Percentiles rank a stretch among this genome's conserved stretches.
These are phyloP conservation scores for Malassezia japonica DNA, from an alignment of 1,284 basidiomycete genomes.

Conservation along the genomic window DNA sequence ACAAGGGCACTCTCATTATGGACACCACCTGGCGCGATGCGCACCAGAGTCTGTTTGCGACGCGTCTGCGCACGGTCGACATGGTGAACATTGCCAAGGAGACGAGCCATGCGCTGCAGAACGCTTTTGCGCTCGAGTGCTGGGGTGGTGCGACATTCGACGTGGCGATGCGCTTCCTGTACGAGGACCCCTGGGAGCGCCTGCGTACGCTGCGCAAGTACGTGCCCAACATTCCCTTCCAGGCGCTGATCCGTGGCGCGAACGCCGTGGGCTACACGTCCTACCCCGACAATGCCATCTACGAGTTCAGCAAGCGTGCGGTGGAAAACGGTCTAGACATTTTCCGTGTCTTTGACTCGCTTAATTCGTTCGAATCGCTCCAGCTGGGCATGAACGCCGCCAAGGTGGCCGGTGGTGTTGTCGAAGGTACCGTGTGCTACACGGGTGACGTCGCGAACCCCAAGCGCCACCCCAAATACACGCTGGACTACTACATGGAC, in stretches of 20 bases:
- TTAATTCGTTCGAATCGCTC: constrained; percentile 52
- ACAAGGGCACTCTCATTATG: constrained; percentile 67
- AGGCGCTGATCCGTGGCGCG: constrained; percentile 94
- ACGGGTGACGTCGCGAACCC: constrained; percentile 93
- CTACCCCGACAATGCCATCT: constrained; percentile 98
- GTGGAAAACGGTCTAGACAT: constrained; percentile 99
- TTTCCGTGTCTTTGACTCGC: constrained; percentile 97
- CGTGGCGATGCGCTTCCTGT: constrained; percentile 98
- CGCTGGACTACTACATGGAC: constrained; percentile 92
- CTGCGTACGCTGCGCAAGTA: constrained; percentile 85
- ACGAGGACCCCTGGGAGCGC: constrained; percentile 99
- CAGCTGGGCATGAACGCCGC: constrained; percentile 74
- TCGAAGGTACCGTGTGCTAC: constrained; percentile 80
- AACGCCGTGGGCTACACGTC: constrained; percentile 99
- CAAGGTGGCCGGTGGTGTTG: constrained; percentile 98
- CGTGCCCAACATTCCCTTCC: constrained; percentile 96
- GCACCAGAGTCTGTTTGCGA: constrained; percentile 94
- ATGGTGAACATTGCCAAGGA: constrained; percentile 99
- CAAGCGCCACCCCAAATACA: constrained; percentile 88
- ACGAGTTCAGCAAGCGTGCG: constrained; percentile 69
- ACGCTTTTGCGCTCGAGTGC: constrained; percentile 94
- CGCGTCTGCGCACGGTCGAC: constrained; percentile 88
- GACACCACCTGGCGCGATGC: constrained; percentile 97
- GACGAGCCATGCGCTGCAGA: constrained; percentile 75
- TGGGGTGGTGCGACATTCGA: constrained; percentile 99